Base-by-base conservation (phyloP, 2,329 filamentous ascomycete species). In the Plenodomus tracheiphilus region DNA sequence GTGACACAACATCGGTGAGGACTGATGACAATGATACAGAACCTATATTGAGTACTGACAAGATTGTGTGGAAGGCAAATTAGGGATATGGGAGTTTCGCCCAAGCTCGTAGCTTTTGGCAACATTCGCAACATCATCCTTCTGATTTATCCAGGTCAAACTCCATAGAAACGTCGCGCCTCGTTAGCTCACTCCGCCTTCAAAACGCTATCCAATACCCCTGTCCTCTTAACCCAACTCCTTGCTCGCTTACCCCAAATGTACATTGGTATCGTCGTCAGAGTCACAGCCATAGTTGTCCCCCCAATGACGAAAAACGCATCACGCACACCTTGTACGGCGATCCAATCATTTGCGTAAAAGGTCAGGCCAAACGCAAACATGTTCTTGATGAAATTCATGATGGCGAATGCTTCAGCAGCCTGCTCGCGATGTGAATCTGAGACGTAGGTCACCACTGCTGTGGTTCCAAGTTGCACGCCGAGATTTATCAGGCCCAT, bases 191-290 rank as follows among this genome's bases (percentile, higher is more conserved):
- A 22, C 19, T 39, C 15, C 2, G 18, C 45, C 46, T 56, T 60
- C 17, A 59, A 37, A 10, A 61, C 58, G 13, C 54, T 49, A 36
- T 63, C 60, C 16, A 63, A 25, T 3, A 63, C 51, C 2, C 53
- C 38, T 11, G 43, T 28, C 17, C 43, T 71, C 58, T 43, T 66
- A 53, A 53, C 78, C 78, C 60, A 65, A 39, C 58, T 64, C 28
- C 62, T 48, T 7, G 59, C 60, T 28, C 45, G 54, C 46, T 64
- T 64, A 10, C 61, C 61, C 18, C 41, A 64, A n/a, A 64, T 56
- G 32, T 64, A 64, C 61, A 64, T 64, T 0, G 61, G 59, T 18
- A 64, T 53, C 5, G 59, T 64, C 9, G 48, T 46, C 6, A 64
- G n/a, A 3, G 61, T 61, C 2, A 58, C 61, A 17, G 58, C 59